Percentiles rank a stretch among this genome's conserved stretches.
phyloP scores from a whole-genome alignment of 805 yeast species.

The Kodamaea restingae region DNA sequence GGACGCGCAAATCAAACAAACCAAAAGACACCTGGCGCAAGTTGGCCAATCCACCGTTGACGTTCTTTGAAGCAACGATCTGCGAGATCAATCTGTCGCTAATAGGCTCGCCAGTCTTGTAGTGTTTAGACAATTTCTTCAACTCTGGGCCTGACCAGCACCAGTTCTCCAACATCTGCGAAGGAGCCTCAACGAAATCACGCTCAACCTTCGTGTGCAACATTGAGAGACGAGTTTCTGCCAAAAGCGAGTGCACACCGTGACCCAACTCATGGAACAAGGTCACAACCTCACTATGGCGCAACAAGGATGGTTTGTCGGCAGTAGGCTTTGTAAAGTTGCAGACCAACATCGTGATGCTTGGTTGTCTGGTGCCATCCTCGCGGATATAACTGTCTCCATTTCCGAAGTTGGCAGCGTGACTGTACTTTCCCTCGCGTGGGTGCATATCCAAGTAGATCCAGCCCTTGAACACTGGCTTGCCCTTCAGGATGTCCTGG shows the following conservation, averaged over 20 bases:
- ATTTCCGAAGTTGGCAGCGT: constrained; percentile 79
- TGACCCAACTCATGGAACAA: constrained; percentile 90
- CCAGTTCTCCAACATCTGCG: constrained; percentile 87
- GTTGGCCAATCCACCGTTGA: constrained; percentile 67
- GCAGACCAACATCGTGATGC: constrained; percentile 77
- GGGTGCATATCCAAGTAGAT: constrained; percentile 80
- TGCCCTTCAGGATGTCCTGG: constrained; percentile 44
- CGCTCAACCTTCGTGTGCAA: constrained; percentile 73
- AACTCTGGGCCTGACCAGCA: constrained; percentile 71
- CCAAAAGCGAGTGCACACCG: constrained; percentile 76
- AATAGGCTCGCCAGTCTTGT: constrained; percentile 54
- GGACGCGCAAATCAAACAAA: constrained; percentile 69
- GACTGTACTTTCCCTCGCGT: constrained; percentile 82
- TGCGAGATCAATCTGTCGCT: constrained; percentile 55
- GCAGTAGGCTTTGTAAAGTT: constrained; percentile 74
- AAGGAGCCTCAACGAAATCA: constrained; percentile 90
- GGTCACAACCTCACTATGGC: constrained; percentile 75
- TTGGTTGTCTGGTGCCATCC: constrained; percentile 51
- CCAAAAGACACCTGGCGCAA: constrained; percentile 79
- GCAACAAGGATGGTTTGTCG: constrained; percentile 68
- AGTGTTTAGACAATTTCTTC: constrained; percentile 60
- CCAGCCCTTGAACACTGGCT: constrained; percentile 59
- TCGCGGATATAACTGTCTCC: constrained; percentile 53
- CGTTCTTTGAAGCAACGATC: constrained; percentile 63
- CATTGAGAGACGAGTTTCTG: constrained; percentile 58